These are phyloP conservation scores for Teratosphaeria pseudoeucalypti DNA, from an alignment of 2,329 filamentous ascomycete species.

Conservation along the genomic window DNA sequence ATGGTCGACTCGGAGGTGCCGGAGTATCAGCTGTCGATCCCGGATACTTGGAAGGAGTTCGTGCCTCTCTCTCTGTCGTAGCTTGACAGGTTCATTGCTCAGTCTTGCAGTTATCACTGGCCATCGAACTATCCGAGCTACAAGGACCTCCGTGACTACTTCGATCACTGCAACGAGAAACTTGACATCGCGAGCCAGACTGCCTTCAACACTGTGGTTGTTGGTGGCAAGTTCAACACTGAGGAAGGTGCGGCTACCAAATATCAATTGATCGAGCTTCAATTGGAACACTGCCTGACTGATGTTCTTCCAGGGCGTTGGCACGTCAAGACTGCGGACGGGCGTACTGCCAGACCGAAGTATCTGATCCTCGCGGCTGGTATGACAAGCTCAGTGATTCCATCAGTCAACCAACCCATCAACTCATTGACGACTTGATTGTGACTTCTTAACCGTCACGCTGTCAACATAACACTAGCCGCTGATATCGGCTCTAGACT, in stretches of 20 bases:
- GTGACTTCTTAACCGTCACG: no score
- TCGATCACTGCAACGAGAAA: slow-evolving; percentile 51
- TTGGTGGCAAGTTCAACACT: slow-evolving; percentile 43
- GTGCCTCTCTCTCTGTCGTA: background rate
- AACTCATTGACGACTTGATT: no score
- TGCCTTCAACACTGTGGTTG: slow-evolving; percentile 47
- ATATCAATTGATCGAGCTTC: background rate
- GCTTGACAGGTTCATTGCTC: background rate
- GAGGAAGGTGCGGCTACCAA: slow-evolving; percentile 1
- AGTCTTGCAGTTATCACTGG: background rate
- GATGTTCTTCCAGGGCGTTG: background rate
- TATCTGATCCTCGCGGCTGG: slow-evolving; percentile 43
- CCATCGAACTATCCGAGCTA: slow-evolving; percentile 5
- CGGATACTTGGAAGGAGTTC: slow-evolving; percentile 2
- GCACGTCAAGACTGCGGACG: slow-evolving; percentile 40
- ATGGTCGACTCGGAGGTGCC: slow-evolving; percentile 5
- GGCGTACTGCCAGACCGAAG: slow-evolving; percentile 40
- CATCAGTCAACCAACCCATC: no score
- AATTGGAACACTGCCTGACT: background rate
- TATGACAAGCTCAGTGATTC: background rate
- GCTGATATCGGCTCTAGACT: no score
- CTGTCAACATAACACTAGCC: no score
- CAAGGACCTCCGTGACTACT: slow-evolving; percentile 35
- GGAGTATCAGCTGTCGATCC: slow-evolving; percentile 6
- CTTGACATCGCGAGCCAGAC: slow-evolving; percentile 47